Percentiles rank a stretch among this genome's conserved stretches.
Conservation (phyloP, 192 early-diverging fungal species). For the Backusella morwellensis region DNA sequence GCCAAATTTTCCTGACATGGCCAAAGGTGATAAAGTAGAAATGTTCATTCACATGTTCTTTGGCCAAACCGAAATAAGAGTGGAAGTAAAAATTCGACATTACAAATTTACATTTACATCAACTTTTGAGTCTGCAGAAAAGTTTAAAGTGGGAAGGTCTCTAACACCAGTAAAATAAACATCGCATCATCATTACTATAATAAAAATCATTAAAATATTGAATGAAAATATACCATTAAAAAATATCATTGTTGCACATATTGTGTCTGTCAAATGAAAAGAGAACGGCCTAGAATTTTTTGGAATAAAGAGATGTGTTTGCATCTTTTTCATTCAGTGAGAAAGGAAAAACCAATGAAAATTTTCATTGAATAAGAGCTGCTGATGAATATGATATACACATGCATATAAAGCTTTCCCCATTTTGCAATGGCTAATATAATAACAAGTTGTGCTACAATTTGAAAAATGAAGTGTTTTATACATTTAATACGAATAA, state of each 20-base stretch:
- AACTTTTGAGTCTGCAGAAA: not conserved
- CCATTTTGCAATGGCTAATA: not conserved
- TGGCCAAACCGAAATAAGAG: slow-evolving; percentile 9
- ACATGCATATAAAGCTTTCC: not conserved
- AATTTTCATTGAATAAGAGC: not conserved
- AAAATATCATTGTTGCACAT: not conserved
- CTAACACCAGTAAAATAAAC: not conserved
- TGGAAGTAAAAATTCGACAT: not conserved
- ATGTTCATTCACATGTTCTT: not conserved
- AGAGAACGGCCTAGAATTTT: not conserved
- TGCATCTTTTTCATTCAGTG: not conserved
- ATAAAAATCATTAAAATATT: not conserved
- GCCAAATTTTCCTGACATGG: not conserved
- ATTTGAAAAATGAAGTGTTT: not conserved
- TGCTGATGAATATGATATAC: not conserved
- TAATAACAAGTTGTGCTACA: not conserved
- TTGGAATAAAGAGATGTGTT: not conserved
- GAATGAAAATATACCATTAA: not conserved
- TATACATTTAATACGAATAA: too few species aligned
- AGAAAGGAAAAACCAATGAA: not conserved
- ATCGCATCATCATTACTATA: not conserved
- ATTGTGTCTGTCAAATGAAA: not conserved
- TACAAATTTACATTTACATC: slow-evolving; percentile 9
- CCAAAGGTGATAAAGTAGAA: not conserved
- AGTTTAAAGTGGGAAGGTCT: not conserved